Percentiles rank a stretch among this genome's conserved stretches.
phyloP scores from a whole-genome alignment of 2,329 filamentous ascomycete genomes.

The Neonectria magnoliae region DNA sequence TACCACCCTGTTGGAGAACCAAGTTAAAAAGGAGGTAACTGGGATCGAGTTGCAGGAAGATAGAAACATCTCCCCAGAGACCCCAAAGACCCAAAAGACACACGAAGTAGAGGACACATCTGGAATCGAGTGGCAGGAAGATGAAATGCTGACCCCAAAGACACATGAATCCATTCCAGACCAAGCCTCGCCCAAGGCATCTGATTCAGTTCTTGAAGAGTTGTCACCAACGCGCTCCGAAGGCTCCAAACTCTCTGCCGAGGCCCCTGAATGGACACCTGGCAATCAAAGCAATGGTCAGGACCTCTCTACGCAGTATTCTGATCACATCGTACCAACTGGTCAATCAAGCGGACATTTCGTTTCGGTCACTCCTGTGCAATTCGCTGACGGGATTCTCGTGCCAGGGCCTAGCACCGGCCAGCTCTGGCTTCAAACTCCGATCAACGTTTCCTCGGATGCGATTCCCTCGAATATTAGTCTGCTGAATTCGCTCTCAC shows the following conservation, averaged over 20 bases:
- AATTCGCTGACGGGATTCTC: conserved; percentile 33
- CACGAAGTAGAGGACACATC: conserved; percentile 22
- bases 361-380: conserved; percentile 28
- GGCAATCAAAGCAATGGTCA: not conserved
- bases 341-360: conserved; percentile 27
- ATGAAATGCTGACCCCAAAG: conserved; percentile 34
- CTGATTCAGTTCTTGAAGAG: not conserved
- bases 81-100: conserved; percentile 28
- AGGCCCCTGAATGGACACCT: conserved; percentile 2
- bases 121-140: not conserved
- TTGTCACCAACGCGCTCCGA: not conserved
- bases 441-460: not conserved
- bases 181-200: not conserved
- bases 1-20: not conserved
- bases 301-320: not conserved
- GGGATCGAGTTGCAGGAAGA: not conserved
- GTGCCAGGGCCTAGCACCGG: conserved; percentile 29
- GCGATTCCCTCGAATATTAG: not conserved
- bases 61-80: too few species aligned
- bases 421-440: conserved; percentile 25
- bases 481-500: not conserved
- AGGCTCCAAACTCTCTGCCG: not conserved
- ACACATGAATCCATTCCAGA: conserved; percentile 30
- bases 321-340: not conserved
- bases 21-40: conserved; percentile 26